Conservation (phyloP, 345 rosid species). For the Barbarea vulgaris region DNA sequence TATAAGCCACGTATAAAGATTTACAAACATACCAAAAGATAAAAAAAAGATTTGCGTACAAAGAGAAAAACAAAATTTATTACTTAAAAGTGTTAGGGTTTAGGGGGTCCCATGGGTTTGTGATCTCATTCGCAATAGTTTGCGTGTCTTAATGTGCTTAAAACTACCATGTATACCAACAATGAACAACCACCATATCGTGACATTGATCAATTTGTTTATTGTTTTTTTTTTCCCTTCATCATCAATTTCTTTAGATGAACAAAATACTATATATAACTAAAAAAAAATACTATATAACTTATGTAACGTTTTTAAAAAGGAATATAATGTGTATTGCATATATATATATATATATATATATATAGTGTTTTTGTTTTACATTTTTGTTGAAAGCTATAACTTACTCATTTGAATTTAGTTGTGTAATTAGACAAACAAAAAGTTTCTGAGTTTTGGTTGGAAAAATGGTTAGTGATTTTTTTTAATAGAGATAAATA, state of each 20-base stretch:
- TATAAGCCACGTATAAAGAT: slow-evolving; percentile 23
- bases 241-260: background rate
- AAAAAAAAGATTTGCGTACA: background rate
- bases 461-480: background rate
- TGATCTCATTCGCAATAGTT: slow-evolving; percentile 28
- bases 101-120: slow-evolving; percentile 31
- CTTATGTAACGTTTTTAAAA: background rate
- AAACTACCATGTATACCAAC: slow-evolving; percentile 37
- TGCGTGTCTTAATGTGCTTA: slow-evolving; percentile 35
- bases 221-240: background rate
- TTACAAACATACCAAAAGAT: background rate
- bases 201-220: slow-evolving; percentile 13
- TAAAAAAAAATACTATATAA: background rate
- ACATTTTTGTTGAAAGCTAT: background rate
- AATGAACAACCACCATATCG: slow-evolving; percentile 39
- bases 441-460: background rate
- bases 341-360: background rate
- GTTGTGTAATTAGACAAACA: background rate
- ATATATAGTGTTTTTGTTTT: no score
- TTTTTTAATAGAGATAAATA: background rate
- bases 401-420: background rate
- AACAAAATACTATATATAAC: background rate
- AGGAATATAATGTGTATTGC: background rate
- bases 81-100: slow-evolving; percentile 34
- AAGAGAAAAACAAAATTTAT: slow-evolving; percentile 3